These are phyloP conservation scores for Schizophyllum commune DNA, from an alignment of 1,284 basidiomycete species.

Conservation along the genomic window DNA sequence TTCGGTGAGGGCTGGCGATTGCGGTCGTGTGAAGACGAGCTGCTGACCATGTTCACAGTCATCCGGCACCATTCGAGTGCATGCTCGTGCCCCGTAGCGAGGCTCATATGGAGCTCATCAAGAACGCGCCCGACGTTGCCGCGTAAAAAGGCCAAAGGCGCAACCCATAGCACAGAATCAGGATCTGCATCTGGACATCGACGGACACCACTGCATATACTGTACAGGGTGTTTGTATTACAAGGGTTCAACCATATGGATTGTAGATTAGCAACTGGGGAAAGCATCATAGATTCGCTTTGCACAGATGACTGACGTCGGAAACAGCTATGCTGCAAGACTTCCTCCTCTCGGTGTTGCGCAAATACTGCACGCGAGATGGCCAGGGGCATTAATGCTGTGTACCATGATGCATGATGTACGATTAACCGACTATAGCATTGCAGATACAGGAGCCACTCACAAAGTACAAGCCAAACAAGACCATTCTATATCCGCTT, in stretches of 20 bases:
- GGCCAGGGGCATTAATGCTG: slow-evolving; percentile 38
- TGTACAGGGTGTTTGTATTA: too few species aligned
- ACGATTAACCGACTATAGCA: neutral
- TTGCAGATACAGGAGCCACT: too few species aligned
- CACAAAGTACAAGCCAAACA: neutral
- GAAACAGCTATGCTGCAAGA: neutral
- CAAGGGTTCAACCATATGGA: too few species aligned
- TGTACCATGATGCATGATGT: too few species aligned
- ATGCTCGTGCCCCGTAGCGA: slow-evolving; percentile 6
- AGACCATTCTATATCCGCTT: neutral
- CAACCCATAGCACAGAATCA: too few species aligned
- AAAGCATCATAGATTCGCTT: too few species aligned
- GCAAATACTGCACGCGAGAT: slow-evolving; percentile 48
- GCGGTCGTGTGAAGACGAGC: neutral
- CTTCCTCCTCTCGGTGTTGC: slow-evolving; percentile 24
- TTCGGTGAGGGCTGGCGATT: neutral
- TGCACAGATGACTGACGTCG: too few species aligned
- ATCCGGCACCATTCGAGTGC: slow-evolving; percentile 10
- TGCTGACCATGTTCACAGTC: neutral
- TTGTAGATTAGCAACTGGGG: too few species aligned
- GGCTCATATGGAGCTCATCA: slow-evolving; percentile 4
- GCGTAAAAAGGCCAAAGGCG: neutral
- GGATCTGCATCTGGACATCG: too few species aligned
- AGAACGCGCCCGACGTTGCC: slow-evolving; percentile 3
- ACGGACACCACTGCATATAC: too few species aligned